Evolutionary conservation across 2,329 filamentous ascomycete genomes (phyloP).

Genomic region (Colletotrichum phormii): DNA sequence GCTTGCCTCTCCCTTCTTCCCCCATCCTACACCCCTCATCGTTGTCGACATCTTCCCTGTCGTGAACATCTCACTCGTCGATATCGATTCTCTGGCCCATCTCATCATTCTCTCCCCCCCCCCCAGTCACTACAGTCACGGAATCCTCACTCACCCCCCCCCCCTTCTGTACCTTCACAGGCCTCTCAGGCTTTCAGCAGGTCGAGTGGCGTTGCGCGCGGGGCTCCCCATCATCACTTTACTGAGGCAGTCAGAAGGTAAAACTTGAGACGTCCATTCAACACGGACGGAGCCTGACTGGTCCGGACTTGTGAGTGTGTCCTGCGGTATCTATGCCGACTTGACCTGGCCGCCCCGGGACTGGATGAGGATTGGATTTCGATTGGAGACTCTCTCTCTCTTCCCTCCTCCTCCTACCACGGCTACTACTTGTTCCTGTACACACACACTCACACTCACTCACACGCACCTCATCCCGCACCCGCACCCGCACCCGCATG

Average conservation of each 20-base stretch:
- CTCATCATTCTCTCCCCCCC: constrained; percentile 6
- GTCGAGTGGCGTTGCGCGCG: constrained; percentile 26
- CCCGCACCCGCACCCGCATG: constrained; percentile 12
- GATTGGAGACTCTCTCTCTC: constrained; percentile 12
- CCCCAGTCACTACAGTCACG: not conserved
- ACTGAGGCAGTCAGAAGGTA: constrained; percentile 30
- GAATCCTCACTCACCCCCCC: not conserved
- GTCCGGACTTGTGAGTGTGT: constrained; percentile 19
- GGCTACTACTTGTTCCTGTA: not conserved
- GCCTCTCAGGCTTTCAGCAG: not conserved
- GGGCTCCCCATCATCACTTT: constrained; percentile 32
- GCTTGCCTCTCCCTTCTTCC: constrained; percentile 6
- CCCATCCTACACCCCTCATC: constrained; percentile 8
- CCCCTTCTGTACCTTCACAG: not conserved
- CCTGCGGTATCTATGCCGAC: constrained; percentile 26
- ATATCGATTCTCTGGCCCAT: not conserved
- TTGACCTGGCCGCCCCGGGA: not conserved
- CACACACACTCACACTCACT: not conserved
- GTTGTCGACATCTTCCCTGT: constrained; percentile 36
- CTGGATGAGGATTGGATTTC: constrained; percentile 4
- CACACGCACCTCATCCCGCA: constrained; percentile 13
- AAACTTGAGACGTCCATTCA: constrained; percentile 35
- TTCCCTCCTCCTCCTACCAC: constrained; percentile 10
- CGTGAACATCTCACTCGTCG: constrained; percentile 26
- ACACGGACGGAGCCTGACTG: constrained; percentile 35